Evolutionary conservation across 352 stramenopile species (phyloP), one percentile per base, ranked within the genome.

Genomic region (Phytophthora europaea): DNA sequence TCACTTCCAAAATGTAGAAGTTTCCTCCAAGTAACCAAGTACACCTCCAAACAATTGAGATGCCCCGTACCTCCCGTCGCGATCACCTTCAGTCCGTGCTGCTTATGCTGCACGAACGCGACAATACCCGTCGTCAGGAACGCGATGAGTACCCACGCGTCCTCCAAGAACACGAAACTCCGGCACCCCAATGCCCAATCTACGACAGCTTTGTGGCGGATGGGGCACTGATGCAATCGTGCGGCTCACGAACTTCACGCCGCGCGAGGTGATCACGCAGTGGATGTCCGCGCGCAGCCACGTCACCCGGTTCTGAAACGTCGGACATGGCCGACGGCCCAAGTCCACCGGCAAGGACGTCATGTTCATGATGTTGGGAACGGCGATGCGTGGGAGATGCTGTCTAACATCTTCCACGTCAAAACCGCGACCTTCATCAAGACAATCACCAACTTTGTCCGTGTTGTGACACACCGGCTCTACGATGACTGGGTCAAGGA

Each of bases 341-440:
- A 6, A 12, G n/a, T 26, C 58, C 4, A 22, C 40, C 3, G 36
- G 36, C 36, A 28, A 28, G 4, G 26, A 28, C 26, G 26, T 28
- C 26, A 28, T 28, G 2, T 28, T 28, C 26, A 28, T 28, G 26
- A 4, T 28, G 26, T 2, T 28, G 0, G 26, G 43, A 15, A 40
- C 28, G 61, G 61, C 15, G 63, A 31, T 0, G 50, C 51, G 6
- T 70, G 26, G 63, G 43, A 58, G 57, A 63, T 70, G 53, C 34
- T 15, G 5, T 4, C 56, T 0, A 4, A 40, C 13, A 40, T 62
- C 10, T 36, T 62, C 6, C 9, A 23, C 4, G 34, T 36, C n/a
- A 50, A 62, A n/a, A 62, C 38, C 10, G 22, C 56, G 0, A 62
- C 56, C 2, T 62, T 51, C 38, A 52, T 53, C 3, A 53, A 62